Evolutionary conservation across 306 rosid species (phyloP).

Genomic region (Ammopiptanthus mongolicus): DNA sequence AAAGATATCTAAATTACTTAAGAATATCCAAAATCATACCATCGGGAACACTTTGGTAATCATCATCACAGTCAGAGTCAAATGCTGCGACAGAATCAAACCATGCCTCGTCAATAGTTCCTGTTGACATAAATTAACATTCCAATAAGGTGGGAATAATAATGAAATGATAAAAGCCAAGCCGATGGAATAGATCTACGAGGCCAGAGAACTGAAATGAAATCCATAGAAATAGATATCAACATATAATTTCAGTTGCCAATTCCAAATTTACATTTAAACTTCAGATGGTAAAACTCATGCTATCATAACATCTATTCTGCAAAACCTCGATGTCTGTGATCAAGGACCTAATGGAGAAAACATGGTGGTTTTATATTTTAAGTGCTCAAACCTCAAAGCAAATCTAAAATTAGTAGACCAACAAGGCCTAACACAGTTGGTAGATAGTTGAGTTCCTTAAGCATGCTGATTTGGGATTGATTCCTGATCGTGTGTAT

Average conservation of each 20-base stretch:
- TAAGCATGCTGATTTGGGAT: too few species aligned
- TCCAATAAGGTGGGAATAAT: background rate
- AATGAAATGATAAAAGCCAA: constrained; percentile 6
- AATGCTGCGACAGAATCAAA: constrained; percentile 65
- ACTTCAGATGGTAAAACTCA: background rate
- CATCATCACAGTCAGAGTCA: constrained; percentile 93
- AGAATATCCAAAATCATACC: constrained; percentile 41
- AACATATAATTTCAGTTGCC: background rate
- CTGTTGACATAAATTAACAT: constrained; percentile 33
- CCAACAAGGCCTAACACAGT: too few species aligned
- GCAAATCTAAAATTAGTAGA: background rate
- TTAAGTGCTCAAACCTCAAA: background rate
- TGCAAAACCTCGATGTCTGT: background rate
- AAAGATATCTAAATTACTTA: background rate
- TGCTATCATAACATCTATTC: background rate
- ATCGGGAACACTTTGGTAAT: constrained; percentile 75
- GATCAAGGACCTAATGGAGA: background rate
- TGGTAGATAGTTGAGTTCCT: too few species aligned
- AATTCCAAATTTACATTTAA: background rate
- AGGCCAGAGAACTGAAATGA: background rate
- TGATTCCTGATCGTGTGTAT: too few species aligned
- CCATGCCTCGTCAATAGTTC: constrained; percentile 69
- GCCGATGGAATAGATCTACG: background rate
- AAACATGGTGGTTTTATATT: background rate
- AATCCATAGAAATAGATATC: background rate